phyloP scores from a whole-genome alignment of 441 rosid genomes.

The Gossypium gossypioides region DNA sequence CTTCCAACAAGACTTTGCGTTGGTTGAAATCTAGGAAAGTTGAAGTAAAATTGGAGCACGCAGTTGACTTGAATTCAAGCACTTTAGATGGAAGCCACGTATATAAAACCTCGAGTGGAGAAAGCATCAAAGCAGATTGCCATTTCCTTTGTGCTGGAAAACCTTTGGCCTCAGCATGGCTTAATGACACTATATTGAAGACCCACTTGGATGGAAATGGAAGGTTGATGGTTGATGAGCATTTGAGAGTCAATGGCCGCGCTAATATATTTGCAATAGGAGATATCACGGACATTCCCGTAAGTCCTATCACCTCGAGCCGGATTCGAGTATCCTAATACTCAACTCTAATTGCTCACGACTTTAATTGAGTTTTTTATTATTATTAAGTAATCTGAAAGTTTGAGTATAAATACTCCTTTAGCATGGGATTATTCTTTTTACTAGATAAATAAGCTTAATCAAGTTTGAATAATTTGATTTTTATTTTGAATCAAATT shows the following conservation, averaged over 20 bases:
- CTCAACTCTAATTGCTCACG: too few relatives aligned
- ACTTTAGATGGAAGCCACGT: conserved; percentile 31
- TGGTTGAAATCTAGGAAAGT: conserved; percentile 63
- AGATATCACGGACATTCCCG: conserved; percentile 58
- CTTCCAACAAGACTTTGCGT: conserved; percentile 45
- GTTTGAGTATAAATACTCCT: too few relatives aligned
- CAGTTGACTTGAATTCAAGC: conserved; percentile 37
- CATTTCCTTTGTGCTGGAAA: conserved; percentile 61
- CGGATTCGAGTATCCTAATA: neutral
- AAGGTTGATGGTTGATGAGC: conserved; percentile 57
- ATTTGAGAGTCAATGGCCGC: conserved; percentile 45
- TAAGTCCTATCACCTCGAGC: conserved; percentile 26
- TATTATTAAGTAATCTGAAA: too few relatives aligned
- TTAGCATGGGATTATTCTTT: too few relatives aligned
- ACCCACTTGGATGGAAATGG: conserved; percentile 45
- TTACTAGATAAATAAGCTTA: too few relatives aligned
- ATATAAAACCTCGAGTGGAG: conserved; percentile 50
- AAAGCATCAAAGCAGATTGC: conserved; percentile 53
- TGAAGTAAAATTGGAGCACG: conserved; percentile 55
- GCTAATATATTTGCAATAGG: conserved; percentile 59
- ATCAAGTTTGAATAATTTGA: too few relatives aligned
- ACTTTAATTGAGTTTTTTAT: too few relatives aligned
- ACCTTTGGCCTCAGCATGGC: conserved; percentile 60
- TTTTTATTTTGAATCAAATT: too few relatives aligned
- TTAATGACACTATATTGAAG: conserved; percentile 41